Percentiles rank a stretch among this genome's conserved stretches.
Evolutionary conservation across 306 rosid species (phyloP).

Genomic region (Quillaja saponaria): DNA sequence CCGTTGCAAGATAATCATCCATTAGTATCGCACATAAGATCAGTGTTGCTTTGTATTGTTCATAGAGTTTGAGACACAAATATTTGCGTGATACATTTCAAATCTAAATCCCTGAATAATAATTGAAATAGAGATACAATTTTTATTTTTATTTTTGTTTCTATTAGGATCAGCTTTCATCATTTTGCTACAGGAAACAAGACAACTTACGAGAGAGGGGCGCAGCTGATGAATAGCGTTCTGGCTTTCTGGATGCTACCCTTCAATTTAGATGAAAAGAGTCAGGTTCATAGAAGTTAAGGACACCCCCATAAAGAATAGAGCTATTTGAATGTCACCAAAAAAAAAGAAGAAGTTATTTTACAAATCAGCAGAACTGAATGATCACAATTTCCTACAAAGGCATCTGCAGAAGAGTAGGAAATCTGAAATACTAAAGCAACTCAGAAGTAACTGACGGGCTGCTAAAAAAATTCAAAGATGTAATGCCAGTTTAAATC

Average conservation of each 20-base stretch:
- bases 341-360: too few species aligned
- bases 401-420: not conserved
- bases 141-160: conserved; percentile 2
- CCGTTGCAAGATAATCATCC: conserved; percentile 25
- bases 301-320: not conserved
- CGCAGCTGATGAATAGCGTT: conserved; percentile 95
- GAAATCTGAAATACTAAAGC: not conserved
- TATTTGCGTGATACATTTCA: conserved; percentile 5
- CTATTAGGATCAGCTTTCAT: conserved; percentile 4
- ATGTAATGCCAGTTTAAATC: too few species aligned
- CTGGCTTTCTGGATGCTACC: conserved; percentile 97
- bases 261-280: conserved; percentile 56
- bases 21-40: conserved; percentile 17
- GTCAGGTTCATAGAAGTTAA: conserved; percentile 41
- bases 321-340: conserved; percentile 1
- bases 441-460: too few species aligned
- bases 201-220: conserved; percentile 89
- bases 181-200: conserved; percentile 22
- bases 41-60: conserved; percentile 8
- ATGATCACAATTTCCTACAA: too few species aligned
- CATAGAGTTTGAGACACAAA: conserved; percentile 5
- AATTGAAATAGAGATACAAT: conserved; percentile 9
- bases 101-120: conserved; percentile 8
- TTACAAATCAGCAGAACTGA: too few species aligned
- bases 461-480: too few species aligned